Conservation (phyloP, 257 asterid genomes). For the Lithospermum erythrorhizon region DNA sequence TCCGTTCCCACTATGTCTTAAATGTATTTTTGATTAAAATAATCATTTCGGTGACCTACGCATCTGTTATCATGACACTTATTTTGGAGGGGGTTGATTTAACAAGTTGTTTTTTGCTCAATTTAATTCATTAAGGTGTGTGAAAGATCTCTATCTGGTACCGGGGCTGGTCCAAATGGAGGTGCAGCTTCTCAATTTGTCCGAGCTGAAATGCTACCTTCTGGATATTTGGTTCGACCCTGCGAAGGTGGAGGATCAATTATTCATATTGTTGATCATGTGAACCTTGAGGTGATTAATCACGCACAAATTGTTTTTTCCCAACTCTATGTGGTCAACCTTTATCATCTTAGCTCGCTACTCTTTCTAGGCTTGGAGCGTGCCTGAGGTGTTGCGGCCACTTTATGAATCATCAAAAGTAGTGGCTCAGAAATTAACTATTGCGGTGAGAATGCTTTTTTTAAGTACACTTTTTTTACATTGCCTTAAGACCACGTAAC, state of each 20-base stretch:
- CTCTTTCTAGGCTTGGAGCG: conserved; percentile 73
- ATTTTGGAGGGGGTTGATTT: neutral
- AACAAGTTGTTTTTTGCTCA: conserved; percentile 4
- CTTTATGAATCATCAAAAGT: conserved; percentile 89
- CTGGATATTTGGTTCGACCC: conserved; percentile 83
- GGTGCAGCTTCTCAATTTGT: conserved; percentile 76
- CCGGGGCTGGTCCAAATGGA: conserved; percentile 76
- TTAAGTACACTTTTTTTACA: neutral
- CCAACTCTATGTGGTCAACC: neutral
- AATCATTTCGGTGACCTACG: neutral
- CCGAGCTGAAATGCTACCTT: conserved; percentile 85
- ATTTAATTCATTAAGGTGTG: conserved; percentile 47
- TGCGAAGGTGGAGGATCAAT: conserved; percentile 98
- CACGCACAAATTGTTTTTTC: neutral
- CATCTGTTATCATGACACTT: no score
- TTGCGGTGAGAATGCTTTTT: conserved; percentile 50
- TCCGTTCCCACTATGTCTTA: neutral
- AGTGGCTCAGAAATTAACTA: conserved; percentile 77
- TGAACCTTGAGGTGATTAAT: conserved; percentile 57
- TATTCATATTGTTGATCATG: conserved; percentile 91
- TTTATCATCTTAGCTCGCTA: conserved; percentile 1
- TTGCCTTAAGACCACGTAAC: no score
- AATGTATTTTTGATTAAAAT: neutral
- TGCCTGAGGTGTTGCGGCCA: conserved; percentile 94
- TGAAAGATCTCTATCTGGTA: conserved; percentile 89